Base-by-base conservation (phyloP, 371 early-diverging fungal genomes). In the Zychaea mexicana region DNA sequence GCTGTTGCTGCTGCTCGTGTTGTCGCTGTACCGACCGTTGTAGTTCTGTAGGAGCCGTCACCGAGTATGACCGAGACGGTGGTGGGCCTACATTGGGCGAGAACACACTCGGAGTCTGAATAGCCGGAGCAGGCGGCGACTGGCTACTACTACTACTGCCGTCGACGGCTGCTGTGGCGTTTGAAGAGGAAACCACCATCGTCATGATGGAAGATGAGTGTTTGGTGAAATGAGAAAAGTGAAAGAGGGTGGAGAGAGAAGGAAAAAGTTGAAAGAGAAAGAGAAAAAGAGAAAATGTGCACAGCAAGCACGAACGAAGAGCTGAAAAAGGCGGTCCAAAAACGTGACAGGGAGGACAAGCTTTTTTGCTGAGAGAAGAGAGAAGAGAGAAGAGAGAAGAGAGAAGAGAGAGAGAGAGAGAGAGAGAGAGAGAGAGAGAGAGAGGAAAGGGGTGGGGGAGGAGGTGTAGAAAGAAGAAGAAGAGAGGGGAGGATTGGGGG, bases 1-100 rank as follows among this genome's bases (percentile, higher is more conserved):
- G 73, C 38, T 71, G 76, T 17, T 71, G 73, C 26, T 19, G 67
- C 28, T 71, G 71, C 30, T 76, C 73, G 27, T 63, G 60, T 27
- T 68, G 68, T 8, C 67, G 69, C 57, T 67, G 70, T 6, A 75
- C 64, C 10, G 76, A 65, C 26, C 65, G 54, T 26, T 77, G 45
- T 27, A 58, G n/a, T 22, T 58, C 59, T 39, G 59, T 58, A n/a
- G 59, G 59, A 27, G 59, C 59, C 13, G 42, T 58, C 30, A 45
- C 59, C 7, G 59, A 58, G 22, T 22, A 45, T 1, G 59, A 58
- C 39, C 59, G 71, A 46, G 61, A 60, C n/a, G 62, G 52, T 31
- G 45, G 60, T 24, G 60, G 31, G n/a, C 28, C 60, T 58, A 47
- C 15, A 33, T 49, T 24, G 15, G 31, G 33, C 17, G 53, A 52